Conservation (phyloP, 108 stramenopile species). For the Stephanodiscus triporus region DNA sequence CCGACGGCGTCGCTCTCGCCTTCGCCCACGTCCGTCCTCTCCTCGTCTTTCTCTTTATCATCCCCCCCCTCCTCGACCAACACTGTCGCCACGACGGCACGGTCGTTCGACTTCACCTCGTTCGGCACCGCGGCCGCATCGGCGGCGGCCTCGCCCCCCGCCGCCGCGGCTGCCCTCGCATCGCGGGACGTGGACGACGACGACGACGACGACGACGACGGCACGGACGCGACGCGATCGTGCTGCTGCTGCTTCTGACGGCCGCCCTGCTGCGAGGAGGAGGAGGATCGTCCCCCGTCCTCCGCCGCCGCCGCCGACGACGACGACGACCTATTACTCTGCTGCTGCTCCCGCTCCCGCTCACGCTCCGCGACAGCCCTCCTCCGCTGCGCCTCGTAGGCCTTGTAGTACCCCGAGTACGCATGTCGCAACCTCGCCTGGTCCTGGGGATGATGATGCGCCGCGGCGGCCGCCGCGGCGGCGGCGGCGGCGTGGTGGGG, state of each 20-base stretch:
- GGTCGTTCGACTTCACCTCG: neutral
- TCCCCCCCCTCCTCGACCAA: too few species aligned
- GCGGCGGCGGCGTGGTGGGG: neutral
- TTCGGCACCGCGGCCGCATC: too few species aligned
- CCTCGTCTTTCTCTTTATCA: too few species aligned
- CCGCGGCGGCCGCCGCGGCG: neutral
- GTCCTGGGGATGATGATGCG: too few species aligned
- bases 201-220: neutral
- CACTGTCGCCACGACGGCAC: too few species aligned
- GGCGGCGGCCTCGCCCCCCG: neutral
- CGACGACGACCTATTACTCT: neutral
- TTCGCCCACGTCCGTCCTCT: too few species aligned
- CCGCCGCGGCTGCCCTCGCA: neutral
- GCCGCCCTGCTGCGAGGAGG: too few species aligned
- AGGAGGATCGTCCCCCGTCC: too few species aligned
- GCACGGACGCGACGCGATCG: neutral
- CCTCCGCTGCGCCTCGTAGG: neutral
- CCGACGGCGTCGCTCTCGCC: too few species aligned
- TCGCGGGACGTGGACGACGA: neutral
- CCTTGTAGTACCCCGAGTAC: neutral
- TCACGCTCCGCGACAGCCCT: neutral
- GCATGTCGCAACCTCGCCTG: neutral
- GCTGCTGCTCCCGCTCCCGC: neutral
- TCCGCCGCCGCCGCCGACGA: neutral
- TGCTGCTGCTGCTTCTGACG: neutral